These are phyloP conservation scores for Fomitopsis schrenkii DNA, from an alignment of 1,284 basidiomycete genomes.

Conservation along the genomic window DNA sequence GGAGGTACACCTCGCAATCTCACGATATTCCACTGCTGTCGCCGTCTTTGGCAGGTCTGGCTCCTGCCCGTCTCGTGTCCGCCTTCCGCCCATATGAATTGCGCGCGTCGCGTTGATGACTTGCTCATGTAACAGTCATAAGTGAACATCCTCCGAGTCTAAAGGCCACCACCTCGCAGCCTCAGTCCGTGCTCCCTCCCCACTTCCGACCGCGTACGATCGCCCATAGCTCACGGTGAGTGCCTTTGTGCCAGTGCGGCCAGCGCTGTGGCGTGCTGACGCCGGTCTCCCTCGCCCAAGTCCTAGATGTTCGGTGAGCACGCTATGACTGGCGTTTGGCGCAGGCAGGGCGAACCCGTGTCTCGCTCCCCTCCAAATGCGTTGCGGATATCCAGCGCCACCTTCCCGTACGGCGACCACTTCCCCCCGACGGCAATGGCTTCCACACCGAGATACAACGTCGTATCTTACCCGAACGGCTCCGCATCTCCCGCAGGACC, in stretches of 20 bases:
- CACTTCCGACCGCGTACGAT: background rate
- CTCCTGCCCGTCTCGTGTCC: conserved; percentile 24
- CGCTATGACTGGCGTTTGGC: conserved; percentile 17
- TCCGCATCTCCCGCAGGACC: conserved; percentile 18
- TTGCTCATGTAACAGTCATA: conserved; percentile 25
- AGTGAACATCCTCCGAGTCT: conserved; percentile 21
- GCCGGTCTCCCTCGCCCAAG: background rate
- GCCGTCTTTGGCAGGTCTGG: conserved; percentile 22
- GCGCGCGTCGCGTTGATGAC: conserved; percentile 23
- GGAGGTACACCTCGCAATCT: conserved; percentile 12
- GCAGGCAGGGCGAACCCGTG: conserved; percentile 12
- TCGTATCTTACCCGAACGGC: conserved; percentile 18
- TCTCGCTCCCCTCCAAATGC: conserved; percentile 5
- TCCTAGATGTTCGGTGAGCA: conserved; percentile 7
- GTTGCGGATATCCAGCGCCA: background rate
- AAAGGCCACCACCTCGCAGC: conserved; percentile 20
- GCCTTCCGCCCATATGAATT: conserved; percentile 20
- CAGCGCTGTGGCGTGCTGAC: background rate
- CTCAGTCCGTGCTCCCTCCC: conserved; percentile 6
- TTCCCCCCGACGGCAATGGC: conserved; percentile 14
- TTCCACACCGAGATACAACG: conserved; percentile 22
- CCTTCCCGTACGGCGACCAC: conserved; percentile 17
- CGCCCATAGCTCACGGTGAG: conserved; percentile 1
- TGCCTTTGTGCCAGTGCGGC: background rate
- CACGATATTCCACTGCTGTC: conserved; percentile 11